These are phyloP conservation scores for Rosellinia necatrix DNA, from an alignment of 2,329 filamentous ascomycete species.

Conservation along the genomic window DNA sequence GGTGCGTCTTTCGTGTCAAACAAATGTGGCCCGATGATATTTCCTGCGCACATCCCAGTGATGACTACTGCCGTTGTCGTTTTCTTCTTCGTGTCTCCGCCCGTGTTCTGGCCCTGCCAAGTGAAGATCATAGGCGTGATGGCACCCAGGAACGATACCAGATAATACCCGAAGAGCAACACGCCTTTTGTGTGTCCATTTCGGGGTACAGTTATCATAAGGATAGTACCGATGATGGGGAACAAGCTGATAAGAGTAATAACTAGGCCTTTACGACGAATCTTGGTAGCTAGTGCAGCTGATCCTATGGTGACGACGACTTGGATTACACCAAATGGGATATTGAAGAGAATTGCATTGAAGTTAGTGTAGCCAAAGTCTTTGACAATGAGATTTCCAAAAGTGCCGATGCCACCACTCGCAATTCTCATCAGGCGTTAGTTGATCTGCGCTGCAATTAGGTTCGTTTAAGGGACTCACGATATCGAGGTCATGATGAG, in stretches of 20 bases:
- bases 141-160: conserved; percentile 47
- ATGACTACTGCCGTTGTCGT: conserved; percentile 65
- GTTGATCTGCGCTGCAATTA: neutral
- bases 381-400: conserved; percentile 47
- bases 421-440: conserved; percentile 39
- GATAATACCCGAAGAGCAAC: conserved; percentile 56
- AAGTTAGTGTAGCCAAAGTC: conserved; percentile 48
- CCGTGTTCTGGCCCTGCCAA: conserved; percentile 63
- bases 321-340: conserved; percentile 47
- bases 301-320: conserved; percentile 39
- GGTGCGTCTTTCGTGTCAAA: conserved; percentile 65
- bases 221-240: conserved; percentile 48
- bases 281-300: conserved; percentile 49
- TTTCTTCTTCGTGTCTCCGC: conserved; percentile 70
- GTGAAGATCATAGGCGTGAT: conserved; percentile 61
- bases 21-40: conserved; percentile 67
- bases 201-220: conserved; percentile 54
- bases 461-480: conserved; percentile 59
- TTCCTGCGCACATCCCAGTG: conserved; percentile 64
- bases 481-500: conserved; percentile 64
- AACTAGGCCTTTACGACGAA: conserved; percentile 50
- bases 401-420: conserved; percentile 45
- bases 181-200: conserved; percentile 49
- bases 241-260: conserved; percentile 46
- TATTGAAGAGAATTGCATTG: conserved; percentile 47